Conservation (phyloP, 2,329 filamentous ascomycete species). For the Aotearoamyces nothofagi region DNA sequence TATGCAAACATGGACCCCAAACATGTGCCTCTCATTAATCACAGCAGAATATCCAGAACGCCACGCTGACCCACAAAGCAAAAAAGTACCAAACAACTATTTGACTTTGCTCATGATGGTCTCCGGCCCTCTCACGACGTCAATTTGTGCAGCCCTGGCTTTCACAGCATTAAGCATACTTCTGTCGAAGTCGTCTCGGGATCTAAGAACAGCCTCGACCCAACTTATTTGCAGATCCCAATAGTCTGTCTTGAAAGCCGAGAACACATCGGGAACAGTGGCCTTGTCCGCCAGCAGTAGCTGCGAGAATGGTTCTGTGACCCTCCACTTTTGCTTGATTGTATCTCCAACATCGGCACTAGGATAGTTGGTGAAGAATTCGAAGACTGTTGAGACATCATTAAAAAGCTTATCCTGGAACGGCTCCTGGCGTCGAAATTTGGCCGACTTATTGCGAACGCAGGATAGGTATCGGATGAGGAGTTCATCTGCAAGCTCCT, state of each 20-base stretch:
- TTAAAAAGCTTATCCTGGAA: constrained; percentile 90
- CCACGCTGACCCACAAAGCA: constrained; percentile 2
- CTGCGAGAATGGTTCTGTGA: constrained; percentile 69
- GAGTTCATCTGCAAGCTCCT: constrained; percentile 85
- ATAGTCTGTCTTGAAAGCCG: constrained; percentile 68
- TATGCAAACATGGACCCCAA: too few relatives aligned
- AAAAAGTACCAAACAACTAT: constrained; percentile 21
- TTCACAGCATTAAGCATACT: constrained; percentile 82
- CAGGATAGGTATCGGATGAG: constrained; percentile 71
- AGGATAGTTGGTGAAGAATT: constrained; percentile 58
- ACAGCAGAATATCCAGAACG: constrained; percentile 1
- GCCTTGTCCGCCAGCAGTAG: constrained; percentile 66
- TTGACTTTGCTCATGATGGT: constrained; percentile 94
- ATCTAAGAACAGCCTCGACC: constrained; percentile 82
- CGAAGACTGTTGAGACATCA: constrained; percentile 80
- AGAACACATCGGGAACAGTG: constrained; percentile 62
- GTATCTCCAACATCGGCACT: constrained; percentile 52
- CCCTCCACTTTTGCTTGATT: constrained; percentile 87
- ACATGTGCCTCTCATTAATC: too few relatives aligned
- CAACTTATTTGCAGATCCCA: constrained; percentile 92
- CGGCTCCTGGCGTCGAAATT: constrained; percentile 74
- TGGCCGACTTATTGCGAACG: constrained; percentile 79
- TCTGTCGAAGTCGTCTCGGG: constrained; percentile 86
- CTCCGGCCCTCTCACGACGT: constrained; percentile 65
- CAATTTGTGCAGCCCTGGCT: constrained; percentile 71